These are phyloP conservation scores for Angophora floribunda DNA, from an alignment of 345 rosid species.

Conservation along the genomic window DNA sequence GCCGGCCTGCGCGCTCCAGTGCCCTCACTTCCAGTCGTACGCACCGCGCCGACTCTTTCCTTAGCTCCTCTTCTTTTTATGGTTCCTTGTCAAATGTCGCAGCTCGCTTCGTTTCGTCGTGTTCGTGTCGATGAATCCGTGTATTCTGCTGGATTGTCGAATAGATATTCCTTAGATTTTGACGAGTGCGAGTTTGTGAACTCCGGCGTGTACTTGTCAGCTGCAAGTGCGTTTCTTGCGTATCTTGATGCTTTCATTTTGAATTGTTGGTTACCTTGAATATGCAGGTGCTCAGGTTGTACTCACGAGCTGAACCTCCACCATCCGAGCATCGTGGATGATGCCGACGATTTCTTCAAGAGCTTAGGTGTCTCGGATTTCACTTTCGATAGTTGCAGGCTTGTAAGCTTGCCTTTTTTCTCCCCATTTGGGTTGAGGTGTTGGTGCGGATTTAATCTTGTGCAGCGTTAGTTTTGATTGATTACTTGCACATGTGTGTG, in stretches of 20 bases:
- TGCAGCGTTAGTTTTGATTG: not conserved
- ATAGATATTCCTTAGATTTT: not conserved
- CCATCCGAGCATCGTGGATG: slow-evolving; percentile 62
- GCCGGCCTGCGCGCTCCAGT: slow-evolving; percentile 57
- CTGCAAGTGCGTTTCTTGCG: not conserved
- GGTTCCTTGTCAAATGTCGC: not conserved
- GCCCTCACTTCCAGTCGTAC: slow-evolving; percentile 80
- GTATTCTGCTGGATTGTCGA: not conserved
- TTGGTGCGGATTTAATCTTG: not conserved
- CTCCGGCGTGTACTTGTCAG: not conserved
- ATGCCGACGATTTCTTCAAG: slow-evolving; percentile 61
- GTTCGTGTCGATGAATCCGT: not conserved
- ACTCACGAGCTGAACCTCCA: slow-evolving; percentile 80
- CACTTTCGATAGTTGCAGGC: slow-evolving; percentile 73
- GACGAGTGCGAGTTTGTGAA: not conserved
- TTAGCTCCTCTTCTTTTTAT: not conserved
- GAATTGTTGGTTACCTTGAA: not conserved
- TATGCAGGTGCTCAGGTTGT: slow-evolving; percentile 85
- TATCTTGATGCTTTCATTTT: not conserved
- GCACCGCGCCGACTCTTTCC: slow-evolving; percentile 6
- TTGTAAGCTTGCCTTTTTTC: slow-evolving; percentile 26
- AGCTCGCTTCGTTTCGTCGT: not conserved
- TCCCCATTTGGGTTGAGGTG: not conserved
- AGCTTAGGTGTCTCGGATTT: slow-evolving; percentile 63
- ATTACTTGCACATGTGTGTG: not conserved